A percentile compares a stretch with the other conserved stretches of the same genome.
phyloP scores from a whole-genome alignment of 352 stramenopile genomes.

The Phytophthora syringae region DNA sequence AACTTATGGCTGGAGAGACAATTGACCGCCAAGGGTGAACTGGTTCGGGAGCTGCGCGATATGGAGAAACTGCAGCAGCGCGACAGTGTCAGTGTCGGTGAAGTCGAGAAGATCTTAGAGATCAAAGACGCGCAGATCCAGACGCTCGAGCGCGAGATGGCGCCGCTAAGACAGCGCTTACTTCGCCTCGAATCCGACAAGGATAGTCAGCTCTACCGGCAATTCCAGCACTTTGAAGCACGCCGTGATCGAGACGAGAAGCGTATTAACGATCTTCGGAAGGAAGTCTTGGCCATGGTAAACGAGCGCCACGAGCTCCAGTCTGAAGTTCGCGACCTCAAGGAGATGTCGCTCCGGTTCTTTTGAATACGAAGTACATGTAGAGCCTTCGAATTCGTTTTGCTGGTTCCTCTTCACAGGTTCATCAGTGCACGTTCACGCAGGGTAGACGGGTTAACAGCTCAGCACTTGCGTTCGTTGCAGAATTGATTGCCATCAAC shows the following conservation, averaged over 20 bases:
- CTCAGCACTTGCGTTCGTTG: no score
- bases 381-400: background rate
- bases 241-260: constrained; percentile 57
- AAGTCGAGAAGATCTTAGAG: constrained; percentile 55
- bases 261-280: constrained; percentile 55
- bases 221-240: constrained; percentile 49
- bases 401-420: no score
- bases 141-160: constrained; percentile 63
- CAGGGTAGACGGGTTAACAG: no score
- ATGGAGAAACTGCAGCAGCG: constrained; percentile 50
- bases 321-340: constrained; percentile 60
- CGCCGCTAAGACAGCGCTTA: constrained; percentile 50
- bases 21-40: constrained; percentile 59
- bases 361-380: constrained; percentile 31
- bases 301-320: constrained; percentile 62
- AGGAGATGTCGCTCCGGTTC: constrained; percentile 60
- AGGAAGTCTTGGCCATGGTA: constrained; percentile 67
- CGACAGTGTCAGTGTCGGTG: constrained; percentile 36
- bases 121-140: constrained; percentile 68
- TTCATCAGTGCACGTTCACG: no score
- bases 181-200: constrained; percentile 55
- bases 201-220: constrained; percentile 63
- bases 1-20: constrained; percentile 71
- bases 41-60: constrained; percentile 59
- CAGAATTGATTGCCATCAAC: no score